Evolutionary conservation across 345 rosid genomes (phyloP), one percentile per base, ranked within the genome.

Genomic region (Abelmoschus esculentus): DNA sequence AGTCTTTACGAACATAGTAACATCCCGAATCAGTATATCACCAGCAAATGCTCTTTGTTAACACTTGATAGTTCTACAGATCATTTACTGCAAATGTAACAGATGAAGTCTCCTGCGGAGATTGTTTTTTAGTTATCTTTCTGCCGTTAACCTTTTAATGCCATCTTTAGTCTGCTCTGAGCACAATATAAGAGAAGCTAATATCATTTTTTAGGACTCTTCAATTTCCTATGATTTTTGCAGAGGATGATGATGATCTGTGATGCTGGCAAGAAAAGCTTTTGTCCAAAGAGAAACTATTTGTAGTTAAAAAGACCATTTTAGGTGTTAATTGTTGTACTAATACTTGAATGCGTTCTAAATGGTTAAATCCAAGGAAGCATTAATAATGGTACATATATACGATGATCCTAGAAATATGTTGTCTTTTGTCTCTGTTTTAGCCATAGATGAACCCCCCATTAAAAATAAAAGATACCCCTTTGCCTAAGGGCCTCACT

Each of bases 221-320:
- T 22, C 26, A 22, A 22, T 22, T 75, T 71, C 34, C 9, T 28
- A 52, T 59, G 61, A 49, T 59, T 75, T 66, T 70, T 73, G 74
- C 77, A 77, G 77, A 47, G 38, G 73, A 61, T 69, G 73, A 57
- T 63, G 19, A 49, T 63, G 73, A 72, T 54, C 54, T 59, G 50
- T 18, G 36, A 61, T 19, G 74, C 70, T 11, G 72, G 17, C 59
- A 63, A 29, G 76, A 49, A 42, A 57, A 64, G 74, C 58, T 70
- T 64, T 57, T 67, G 63, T 65, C 44, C 40, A 58, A 38, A 61
- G 56, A 59, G 66, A 38, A 18, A 22, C 26, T 17, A 18, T 61
- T 61, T 61, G 49, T 61, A 36, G 47, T 36, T 38, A 38, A 47
- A 47, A 4, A 29, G 66, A 4, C 10, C 10, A 17, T 13, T 61